Percentiles rank a stretch among this genome's conserved stretches.
Evolutionary conservation across 768 basidiomycete genomes (phyloP).

Genomic region (Lepiota brunneoincarnata): DNA sequence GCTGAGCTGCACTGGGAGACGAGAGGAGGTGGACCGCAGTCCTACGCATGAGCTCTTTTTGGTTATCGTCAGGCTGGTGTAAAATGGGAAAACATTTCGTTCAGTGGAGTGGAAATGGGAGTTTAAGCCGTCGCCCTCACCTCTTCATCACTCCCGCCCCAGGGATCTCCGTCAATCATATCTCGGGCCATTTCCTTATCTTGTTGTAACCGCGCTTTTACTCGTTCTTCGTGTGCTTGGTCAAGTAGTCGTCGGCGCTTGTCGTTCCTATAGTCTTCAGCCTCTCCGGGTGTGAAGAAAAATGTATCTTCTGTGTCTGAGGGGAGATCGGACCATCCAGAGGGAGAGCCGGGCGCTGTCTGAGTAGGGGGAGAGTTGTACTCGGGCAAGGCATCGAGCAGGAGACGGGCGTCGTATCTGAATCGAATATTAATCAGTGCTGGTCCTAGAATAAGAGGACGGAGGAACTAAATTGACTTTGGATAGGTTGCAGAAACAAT

Average conservation of each 20-base stretch:
- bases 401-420: constrained; percentile 81
- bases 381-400: constrained; percentile 53
- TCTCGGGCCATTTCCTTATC: constrained; percentile 37
- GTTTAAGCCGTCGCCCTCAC: constrained; percentile 26
- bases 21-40: constrained; percentile 68
- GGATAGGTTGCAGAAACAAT: background rate
- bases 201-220: constrained; percentile 51
- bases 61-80: constrained; percentile 54
- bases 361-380: background rate
- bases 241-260: constrained; percentile 68
- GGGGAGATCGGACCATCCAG: constrained; percentile 81
- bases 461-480: constrained; percentile 25
- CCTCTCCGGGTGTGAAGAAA: constrained; percentile 67
- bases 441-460: constrained; percentile 13
- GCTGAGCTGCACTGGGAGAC: constrained; percentile 75
- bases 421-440: constrained; percentile 18
- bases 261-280: constrained; percentile 61
- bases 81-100: background rate
- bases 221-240: constrained; percentile 57
- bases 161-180: constrained; percentile 37
- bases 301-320: constrained; percentile 87
- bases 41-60: constrained; percentile 66
- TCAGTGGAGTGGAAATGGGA: background rate
- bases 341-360: constrained; percentile 40
- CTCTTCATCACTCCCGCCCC: constrained; percentile 75